phyloP scores from a whole-genome alignment of 352 stramenopile genomes.

The Pythium scleroteichum region DNA sequence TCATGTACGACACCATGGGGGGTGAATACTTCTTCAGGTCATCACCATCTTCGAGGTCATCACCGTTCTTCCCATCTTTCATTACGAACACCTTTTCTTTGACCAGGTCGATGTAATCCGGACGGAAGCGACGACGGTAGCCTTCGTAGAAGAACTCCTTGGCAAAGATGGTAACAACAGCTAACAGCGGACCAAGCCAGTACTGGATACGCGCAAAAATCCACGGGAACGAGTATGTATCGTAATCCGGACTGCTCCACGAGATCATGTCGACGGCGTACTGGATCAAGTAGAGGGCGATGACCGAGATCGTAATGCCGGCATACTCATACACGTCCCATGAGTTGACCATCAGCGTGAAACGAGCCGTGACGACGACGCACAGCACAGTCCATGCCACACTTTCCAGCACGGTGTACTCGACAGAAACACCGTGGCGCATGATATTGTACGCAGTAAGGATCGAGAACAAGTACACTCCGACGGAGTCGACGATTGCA shows the following conservation, averaged over 20 bases:
- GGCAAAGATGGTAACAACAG: conserved; percentile 54
- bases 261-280: conserved; percentile 68
- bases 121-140: conserved; percentile 60
- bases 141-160: conserved; percentile 80
- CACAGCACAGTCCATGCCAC: conserved; percentile 79
- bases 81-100: conserved; percentile 41
- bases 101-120: conserved; percentile 73
- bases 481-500: conserved; percentile 76
- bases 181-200: conserved; percentile 78
- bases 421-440: conserved; percentile 50
- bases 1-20: conserved; percentile 56
- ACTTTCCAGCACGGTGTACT: conserved; percentile 64
- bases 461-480: conserved; percentile 67
- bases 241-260: conserved; percentile 51
- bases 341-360: conserved; percentile 80
- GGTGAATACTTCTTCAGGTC: conserved; percentile 58
- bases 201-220: conserved; percentile 63
- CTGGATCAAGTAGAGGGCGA: conserved; percentile 64
- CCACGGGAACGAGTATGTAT: conserved; percentile 82
- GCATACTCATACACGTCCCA: conserved; percentile 68
- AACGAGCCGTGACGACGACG: conserved; percentile 74
- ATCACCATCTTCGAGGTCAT: conserved; percentile 19
- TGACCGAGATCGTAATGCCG: conserved; percentile 58
- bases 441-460: conserved; percentile 56
- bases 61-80: neutral